phyloP scores from a whole-genome alignment of 1,284 basidiomycete species.

The Moniliella sp. region DNA sequence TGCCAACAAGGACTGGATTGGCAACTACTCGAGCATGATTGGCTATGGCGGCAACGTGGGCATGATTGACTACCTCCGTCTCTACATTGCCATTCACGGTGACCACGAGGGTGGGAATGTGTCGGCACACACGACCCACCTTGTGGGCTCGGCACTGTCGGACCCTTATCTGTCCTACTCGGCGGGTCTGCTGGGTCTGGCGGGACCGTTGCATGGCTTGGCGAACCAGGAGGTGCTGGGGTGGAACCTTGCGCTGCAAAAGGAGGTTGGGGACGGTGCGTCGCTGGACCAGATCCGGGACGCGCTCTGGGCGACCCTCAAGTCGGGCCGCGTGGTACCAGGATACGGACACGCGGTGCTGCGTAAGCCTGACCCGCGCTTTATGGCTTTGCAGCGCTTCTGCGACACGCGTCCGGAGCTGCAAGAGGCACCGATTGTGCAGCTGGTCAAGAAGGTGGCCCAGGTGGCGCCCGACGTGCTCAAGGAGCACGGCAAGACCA shows the following conservation, averaged over 20 bases:
- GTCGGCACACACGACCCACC: constrained; percentile 56
- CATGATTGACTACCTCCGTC: constrained; percentile 80
- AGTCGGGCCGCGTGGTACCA: constrained; percentile 30
- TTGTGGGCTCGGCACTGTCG: constrained; percentile 88
- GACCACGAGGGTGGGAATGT: constrained; percentile 98
- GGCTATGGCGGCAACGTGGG: constrained; percentile 71
- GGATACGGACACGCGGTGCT: constrained; percentile 70
- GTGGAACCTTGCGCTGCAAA: constrained; percentile 26
- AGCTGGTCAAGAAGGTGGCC: constrained; percentile 33
- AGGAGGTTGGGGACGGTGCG: constrained; percentile 24
- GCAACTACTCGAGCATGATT: constrained; percentile 73
- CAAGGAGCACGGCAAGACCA: constrained; percentile 46
- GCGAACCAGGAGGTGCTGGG: constrained; percentile 34
- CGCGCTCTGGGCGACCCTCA: constrained; percentile 30
- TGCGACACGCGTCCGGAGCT: constrained; percentile 28
- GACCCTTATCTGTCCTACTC: constrained; percentile 90
- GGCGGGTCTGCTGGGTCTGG: constrained; percentile 79
- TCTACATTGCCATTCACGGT: constrained; percentile 94
- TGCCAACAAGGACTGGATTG: constrained; percentile 67
- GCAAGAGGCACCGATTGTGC: constrained; percentile 16
- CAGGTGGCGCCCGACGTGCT: constrained; percentile 83
- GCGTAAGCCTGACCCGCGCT: constrained; percentile 62
- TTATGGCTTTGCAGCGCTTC: constrained; percentile 46
- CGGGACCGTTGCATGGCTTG: constrained; percentile 63
- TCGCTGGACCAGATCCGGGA: constrained; percentile 27